phyloP scores from a whole-genome alignment of 805 yeast genomes.

The Vanderwaltozyma verrucispora region DNA sequence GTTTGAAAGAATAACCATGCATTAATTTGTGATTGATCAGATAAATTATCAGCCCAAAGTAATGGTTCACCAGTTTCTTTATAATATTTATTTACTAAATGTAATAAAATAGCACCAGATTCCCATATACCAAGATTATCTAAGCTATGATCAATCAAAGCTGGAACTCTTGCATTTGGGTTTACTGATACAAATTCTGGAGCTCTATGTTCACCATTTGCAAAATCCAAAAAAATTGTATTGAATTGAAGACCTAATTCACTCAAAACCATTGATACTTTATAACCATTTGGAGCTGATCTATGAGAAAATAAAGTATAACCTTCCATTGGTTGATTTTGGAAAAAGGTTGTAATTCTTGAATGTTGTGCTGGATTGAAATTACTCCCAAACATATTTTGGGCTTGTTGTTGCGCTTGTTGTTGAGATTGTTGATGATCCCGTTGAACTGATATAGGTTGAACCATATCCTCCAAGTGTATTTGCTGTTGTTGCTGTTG shows the following conservation, averaged over 20 bases:
- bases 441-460: constrained; percentile 4
- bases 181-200: constrained; percentile 90
- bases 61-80: constrained; percentile 59
- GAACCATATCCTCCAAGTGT: constrained; percentile 17
- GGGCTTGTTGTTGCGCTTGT: constrained; percentile 18
- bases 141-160: constrained; percentile 77
- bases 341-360: constrained; percentile 61
- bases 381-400: constrained; percentile 7
- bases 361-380: constrained; percentile 35
- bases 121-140: constrained; percentile 87
- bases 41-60: constrained; percentile 62
- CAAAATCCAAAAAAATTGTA: constrained; percentile 79
- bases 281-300: constrained; percentile 93
- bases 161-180: constrained; percentile 95
- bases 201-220: constrained; percentile 81
- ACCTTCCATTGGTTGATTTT: constrained; percentile 70
- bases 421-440: constrained; percentile 5
- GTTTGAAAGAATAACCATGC: constrained; percentile 94
- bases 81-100: constrained; percentile 59
- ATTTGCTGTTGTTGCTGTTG: constrained; percentile 20
- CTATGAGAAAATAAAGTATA: constrained; percentile 75
- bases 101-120: constrained; percentile 82
- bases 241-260: constrained; percentile 73
- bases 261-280: constrained; percentile 81
- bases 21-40: constrained; percentile 74